phyloP scores from a whole-genome alignment of 2,329 filamentous ascomycete species.

The Coniosporium uncinatum region DNA sequence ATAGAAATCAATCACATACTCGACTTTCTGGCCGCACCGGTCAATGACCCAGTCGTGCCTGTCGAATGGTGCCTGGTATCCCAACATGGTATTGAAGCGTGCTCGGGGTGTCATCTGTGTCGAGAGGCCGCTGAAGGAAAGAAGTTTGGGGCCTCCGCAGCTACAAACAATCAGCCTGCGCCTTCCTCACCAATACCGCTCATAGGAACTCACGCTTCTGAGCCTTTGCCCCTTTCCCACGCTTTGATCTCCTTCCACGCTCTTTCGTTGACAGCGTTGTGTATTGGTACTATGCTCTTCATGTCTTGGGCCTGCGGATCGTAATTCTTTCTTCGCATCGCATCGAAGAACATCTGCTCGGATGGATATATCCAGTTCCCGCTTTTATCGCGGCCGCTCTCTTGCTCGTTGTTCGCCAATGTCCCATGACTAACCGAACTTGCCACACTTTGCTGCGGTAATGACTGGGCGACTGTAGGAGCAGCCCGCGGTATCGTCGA shows the following conservation, averaged over 20 bases:
- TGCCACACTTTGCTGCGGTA: conserved; percentile 24
- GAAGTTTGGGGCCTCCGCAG: conserved; percentile 77
- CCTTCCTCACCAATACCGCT: background rate
- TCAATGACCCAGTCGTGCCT: conserved; percentile 97
- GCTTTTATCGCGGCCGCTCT: conserved; percentile 57
- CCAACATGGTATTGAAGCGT: conserved; percentile 73
- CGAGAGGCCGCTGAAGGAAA: conserved; percentile 71
- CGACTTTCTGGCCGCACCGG: conserved; percentile 76
- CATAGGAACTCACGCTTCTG: too few species aligned
- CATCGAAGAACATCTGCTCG: conserved; percentile 97
- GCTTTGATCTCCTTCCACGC: conserved; percentile 89
- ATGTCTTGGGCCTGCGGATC: conserved; percentile 69
- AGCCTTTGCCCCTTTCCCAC: conserved; percentile 70
- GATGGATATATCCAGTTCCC: conserved; percentile 98
- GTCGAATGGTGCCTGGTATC: conserved; percentile 92
- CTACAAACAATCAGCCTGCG: conserved; percentile 24
- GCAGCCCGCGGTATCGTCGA: conserved; percentile 63
- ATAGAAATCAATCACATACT: conserved; percentile 99
- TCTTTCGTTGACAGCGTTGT: conserved; percentile 97
- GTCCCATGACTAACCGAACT: conserved; percentile 14
- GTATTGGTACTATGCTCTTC: conserved; percentile 90
- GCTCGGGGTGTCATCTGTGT: conserved; percentile 72
- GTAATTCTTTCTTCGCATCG: conserved; percentile 88
- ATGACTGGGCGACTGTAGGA: conserved; percentile 27
- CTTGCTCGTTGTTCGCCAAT: conserved; percentile 71